Conservation (phyloP, 1,284 basidiomycete genomes). For the Flammula alnicola region DNA sequence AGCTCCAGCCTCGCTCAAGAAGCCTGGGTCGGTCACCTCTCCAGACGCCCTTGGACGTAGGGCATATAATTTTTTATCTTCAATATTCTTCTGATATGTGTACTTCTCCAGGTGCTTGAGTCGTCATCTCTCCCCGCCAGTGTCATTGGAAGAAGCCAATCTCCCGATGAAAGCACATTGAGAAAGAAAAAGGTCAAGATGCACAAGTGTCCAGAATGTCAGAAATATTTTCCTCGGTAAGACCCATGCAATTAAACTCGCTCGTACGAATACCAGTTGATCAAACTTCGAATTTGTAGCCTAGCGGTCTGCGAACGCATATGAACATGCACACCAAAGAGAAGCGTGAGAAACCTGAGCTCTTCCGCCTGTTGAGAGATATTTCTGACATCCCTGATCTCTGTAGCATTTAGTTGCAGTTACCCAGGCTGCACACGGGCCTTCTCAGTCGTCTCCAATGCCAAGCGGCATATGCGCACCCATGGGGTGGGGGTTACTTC, state of each 20-base stretch:
- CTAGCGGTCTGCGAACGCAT: conserved; percentile 71
- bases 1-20: conserved; percentile 12
- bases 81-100: not conserved
- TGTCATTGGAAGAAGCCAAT: conserved; percentile 15
- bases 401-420: conserved; percentile 58
- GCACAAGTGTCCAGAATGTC: conserved; percentile 57
- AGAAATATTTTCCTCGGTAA: conserved; percentile 60
- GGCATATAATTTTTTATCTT: not conserved
- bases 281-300: conserved; percentile 30
- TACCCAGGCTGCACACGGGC: conserved; percentile 57
- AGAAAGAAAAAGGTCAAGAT: conserved; percentile 55
- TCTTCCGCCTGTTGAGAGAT: conserved; percentile 27
- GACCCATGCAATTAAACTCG: not conserved
- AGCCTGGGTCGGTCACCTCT: conserved; percentile 19
- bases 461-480: conserved; percentile 63
- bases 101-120: not conserved
- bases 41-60: conserved; percentile 6
- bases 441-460: conserved; percentile 69
- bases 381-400: conserved; percentile 25
- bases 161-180: conserved; percentile 20
- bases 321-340: conserved; percentile 74
- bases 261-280: not conserved
- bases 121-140: conserved; percentile 3
- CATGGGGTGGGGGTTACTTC: conserved; percentile 42
- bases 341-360: conserved; percentile 47